These are phyloP conservation scores for Silene vulgaris DNA, from an alignment of 179 eudicot species.

Conservation along the genomic window DNA sequence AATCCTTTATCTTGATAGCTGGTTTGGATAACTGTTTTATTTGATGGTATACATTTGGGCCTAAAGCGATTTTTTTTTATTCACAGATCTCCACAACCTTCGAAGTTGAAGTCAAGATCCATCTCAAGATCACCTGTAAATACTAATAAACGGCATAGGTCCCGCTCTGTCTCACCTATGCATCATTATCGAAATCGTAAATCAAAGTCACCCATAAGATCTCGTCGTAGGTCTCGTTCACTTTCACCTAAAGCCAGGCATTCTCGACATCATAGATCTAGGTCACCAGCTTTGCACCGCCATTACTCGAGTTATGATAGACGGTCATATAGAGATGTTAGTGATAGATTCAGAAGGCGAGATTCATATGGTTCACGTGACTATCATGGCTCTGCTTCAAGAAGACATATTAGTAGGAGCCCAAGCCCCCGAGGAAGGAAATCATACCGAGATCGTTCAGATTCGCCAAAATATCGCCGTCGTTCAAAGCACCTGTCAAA, in stretches of 20 bases:
- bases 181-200: conserved; percentile 47
- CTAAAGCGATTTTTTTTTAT: background rate
- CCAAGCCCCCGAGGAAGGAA: conserved; percentile 62
- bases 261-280: conserved; percentile 59
- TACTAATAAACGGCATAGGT: conserved; percentile 46
- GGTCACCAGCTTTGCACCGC: conserved; percentile 79
- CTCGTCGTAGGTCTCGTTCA: conserved; percentile 73
- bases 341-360: conserved; percentile 52
- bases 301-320: conserved; percentile 62
- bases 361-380: conserved; percentile 55
- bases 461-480: conserved; percentile 52
- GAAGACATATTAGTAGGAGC: conserved; percentile 82
- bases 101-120: conserved; percentile 59
- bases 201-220: conserved; percentile 70
- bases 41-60: background rate
- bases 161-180: conserved; percentile 80
- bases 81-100: conserved; percentile 65
- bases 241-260: conserved; percentile 55
- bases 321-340: conserved; percentile 53
- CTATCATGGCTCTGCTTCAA: conserved; percentile 50
- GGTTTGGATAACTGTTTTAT: background rate
- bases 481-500: conserved; percentile 49
- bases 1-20: background rate
- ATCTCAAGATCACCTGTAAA: conserved; percentile 61
- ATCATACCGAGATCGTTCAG: conserved; percentile 55